phyloP scores from a whole-genome alignment of 1,139 yeast genomes.

The Lodderomyces parapsilosis region DNA sequence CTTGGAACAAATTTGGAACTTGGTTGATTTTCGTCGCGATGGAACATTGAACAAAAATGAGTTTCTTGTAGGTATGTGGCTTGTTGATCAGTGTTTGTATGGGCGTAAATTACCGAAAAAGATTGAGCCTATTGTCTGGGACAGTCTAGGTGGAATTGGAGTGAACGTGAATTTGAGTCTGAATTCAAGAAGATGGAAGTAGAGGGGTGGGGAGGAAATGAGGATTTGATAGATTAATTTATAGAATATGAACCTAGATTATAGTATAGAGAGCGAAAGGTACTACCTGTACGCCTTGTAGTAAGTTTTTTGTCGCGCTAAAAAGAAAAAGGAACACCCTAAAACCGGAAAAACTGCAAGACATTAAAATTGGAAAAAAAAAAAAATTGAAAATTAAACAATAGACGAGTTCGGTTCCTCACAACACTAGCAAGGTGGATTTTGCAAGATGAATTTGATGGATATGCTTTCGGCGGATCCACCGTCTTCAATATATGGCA shows the following conservation, averaged over 20 bases:
- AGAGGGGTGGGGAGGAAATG: neutral
- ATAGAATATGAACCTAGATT: neutral
- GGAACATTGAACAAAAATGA: conserved; percentile 79
- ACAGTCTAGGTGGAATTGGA: conserved; percentile 56
- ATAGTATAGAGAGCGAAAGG: too few species aligned
- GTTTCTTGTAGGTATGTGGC: conserved; percentile 93
- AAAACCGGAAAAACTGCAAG: neutral
- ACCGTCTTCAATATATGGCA: conserved; percentile 16
- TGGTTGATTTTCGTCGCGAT: conserved; percentile 74
- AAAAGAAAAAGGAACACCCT: too few species aligned
- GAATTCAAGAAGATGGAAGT: conserved; percentile 25
- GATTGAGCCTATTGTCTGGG: conserved; percentile 62
- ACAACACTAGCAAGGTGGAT: neutral
- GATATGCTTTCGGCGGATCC: conserved; percentile 31
- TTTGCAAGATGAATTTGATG: conserved; percentile 33
- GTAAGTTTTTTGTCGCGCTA: too few species aligned
- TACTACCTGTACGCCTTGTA: too few species aligned
- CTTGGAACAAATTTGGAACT: conserved; percentile 68
- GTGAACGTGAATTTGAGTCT: conserved; percentile 37
- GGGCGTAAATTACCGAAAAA: conserved; percentile 82
- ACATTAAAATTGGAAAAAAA: neutral
- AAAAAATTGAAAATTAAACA: neutral
- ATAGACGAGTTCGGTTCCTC: too few species aligned
- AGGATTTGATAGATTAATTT: neutral
- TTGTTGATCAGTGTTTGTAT: conserved; percentile 91